phyloP scores from a whole-genome alignment of 2,329 filamentous ascomycete genomes.

The Lecanosticta acicola region DNA sequence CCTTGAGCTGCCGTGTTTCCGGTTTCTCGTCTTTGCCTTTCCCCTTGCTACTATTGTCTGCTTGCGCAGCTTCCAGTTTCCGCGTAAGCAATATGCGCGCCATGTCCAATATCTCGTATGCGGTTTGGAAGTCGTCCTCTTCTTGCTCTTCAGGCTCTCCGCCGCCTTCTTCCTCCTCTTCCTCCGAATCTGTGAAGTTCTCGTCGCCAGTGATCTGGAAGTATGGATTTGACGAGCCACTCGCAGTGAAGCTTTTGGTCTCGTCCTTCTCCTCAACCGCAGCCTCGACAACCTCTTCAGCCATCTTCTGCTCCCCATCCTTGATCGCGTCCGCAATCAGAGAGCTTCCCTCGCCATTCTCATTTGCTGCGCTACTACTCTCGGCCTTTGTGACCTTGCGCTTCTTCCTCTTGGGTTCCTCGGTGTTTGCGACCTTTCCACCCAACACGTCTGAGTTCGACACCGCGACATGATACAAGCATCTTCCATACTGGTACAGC shows the following conservation, averaged over 20 bases:
- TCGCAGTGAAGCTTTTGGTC: conserved; percentile 34
- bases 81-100: conserved; percentile 55
- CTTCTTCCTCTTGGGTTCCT: conserved; percentile 50
- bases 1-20: conserved; percentile 60
- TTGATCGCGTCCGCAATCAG: conserved; percentile 29
- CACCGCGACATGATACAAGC: conserved; percentile 88
- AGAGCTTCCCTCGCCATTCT: conserved; percentile 28
- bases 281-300: conserved; percentile 38
- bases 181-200: conserved; percentile 78
- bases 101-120: conserved; percentile 59
- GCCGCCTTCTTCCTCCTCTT: conserved; percentile 41
- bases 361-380: conserved; percentile 23
- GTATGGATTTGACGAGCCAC: conserved; percentile 62
- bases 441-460: conserved; percentile 92
- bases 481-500: conserved; percentile 88
- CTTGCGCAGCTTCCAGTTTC: conserved; percentile 48
- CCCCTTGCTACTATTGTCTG: conserved; percentile 45
- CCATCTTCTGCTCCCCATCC: conserved; percentile 36
- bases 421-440: conserved; percentile 61
- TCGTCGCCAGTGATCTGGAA: conserved; percentile 95
- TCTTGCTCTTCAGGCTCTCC: conserved; percentile 45
- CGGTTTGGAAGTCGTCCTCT: conserved; percentile 58
- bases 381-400: conserved; percentile 28
- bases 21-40: conserved; percentile 31
- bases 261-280: conserved; percentile 43